Percentiles rank a stretch among this genome's conserved stretches.
These are phyloP conservation scores for Rhizopogon vesiculosus DNA, from an alignment of 768 basidiomycete species.

Conservation along the genomic window DNA sequence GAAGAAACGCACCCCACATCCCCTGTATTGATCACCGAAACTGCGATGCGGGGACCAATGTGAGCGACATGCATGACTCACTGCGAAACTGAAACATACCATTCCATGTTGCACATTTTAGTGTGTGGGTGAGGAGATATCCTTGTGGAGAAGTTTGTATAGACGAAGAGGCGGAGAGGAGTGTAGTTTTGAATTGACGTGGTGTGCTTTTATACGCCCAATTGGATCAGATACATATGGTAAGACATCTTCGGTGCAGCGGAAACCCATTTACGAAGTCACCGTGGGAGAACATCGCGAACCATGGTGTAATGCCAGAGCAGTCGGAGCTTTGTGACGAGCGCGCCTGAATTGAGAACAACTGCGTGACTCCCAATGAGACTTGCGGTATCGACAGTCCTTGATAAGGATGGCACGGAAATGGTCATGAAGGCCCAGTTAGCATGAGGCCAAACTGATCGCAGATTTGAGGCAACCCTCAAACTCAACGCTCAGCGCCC, in stretches of 20 bases:
- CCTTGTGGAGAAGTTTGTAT: constrained; percentile 1
- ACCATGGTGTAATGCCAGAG: constrained; percentile 5
- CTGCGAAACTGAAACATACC: constrained; percentile 31
- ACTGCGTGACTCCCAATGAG: constrained; percentile 12
- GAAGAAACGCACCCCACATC: constrained; percentile 31
- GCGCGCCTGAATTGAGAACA: constrained; percentile 26
- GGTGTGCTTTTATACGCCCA: constrained; percentile 23
- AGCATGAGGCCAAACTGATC: constrained; percentile 24
- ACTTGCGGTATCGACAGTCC: constrained; percentile 23
- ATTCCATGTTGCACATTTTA: constrained; percentile 56
- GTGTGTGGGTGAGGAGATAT: not conserved
- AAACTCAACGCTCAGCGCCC: constrained; percentile 17
- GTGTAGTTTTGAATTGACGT: constrained; percentile 4
- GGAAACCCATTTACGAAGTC: constrained; percentile 25
- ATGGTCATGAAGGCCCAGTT: constrained; percentile 19
- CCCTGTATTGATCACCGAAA: constrained; percentile 39
- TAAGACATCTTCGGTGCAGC: constrained; percentile 26
- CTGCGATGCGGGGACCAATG: constrained; percentile 15
- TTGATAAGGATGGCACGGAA: constrained; percentile 22
- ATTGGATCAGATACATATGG: constrained; percentile 18
- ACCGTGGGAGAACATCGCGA: constrained; percentile 25
- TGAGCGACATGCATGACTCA: constrained; percentile 7
- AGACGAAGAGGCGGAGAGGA: not conserved
- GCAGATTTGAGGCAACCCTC: constrained; percentile 14
- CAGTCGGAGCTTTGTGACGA: constrained; percentile 13